phyloP scores from a whole-genome alignment of 2,329 filamentous ascomycete species.

The Fusarium neocosmosporiellum region DNA sequence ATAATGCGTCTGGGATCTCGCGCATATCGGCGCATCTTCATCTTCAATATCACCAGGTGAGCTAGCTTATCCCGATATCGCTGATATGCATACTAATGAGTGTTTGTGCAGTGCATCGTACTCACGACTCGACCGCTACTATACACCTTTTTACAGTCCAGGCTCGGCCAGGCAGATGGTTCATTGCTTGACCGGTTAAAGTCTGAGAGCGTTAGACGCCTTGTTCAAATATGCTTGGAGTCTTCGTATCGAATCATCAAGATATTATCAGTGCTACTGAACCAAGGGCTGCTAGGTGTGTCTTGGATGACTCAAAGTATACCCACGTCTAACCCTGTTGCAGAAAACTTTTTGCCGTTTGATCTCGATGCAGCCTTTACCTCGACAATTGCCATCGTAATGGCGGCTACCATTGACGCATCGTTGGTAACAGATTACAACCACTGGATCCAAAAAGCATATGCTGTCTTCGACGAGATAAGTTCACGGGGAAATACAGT shows the following conservation, averaged over 20 bases:
- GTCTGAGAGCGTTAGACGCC: background rate
- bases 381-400: conserved; percentile 50
- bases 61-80: rapidly evolving
- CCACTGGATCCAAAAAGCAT: conserved; percentile 53
- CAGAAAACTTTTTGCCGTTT: background rate
- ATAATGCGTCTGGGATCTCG: background rate
- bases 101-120: background rate
- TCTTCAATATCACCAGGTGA: background rate
- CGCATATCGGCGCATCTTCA: background rate
- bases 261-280: background rate
- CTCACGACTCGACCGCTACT: background rate
- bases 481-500: conserved; percentile 55
- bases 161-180: background rate
- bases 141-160: background rate
- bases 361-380: background rate
- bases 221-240: background rate
- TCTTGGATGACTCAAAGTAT: rapidly evolving
- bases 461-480: conserved; percentile 58
- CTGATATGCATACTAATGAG: background rate
- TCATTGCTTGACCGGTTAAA: background rate
- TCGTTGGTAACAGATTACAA: conserved; percentile 46
- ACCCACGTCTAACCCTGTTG: background rate
- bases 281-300: background rate
- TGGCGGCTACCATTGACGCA: conserved; percentile 49
- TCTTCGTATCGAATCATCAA: background rate